These are phyloP conservation scores for Suillus discolor DNA, from an alignment of 768 basidiomycete species.

Conservation along the genomic window DNA sequence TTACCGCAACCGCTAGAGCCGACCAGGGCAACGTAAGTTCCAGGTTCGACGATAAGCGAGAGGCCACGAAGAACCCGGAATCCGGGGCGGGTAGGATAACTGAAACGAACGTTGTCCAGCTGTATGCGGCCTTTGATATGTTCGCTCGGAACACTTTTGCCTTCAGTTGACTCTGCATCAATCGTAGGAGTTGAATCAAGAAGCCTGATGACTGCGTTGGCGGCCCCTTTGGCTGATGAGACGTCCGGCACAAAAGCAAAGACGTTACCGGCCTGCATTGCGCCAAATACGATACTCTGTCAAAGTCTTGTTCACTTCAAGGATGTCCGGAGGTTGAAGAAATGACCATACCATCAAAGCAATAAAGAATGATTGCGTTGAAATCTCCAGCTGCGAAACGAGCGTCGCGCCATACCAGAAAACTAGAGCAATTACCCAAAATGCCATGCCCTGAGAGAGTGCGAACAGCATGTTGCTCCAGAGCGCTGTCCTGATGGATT, in stretches of 20 bases:
- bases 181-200: slow-evolving; percentile 77
- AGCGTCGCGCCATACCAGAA: slow-evolving; percentile 78
- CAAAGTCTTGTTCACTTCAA: neutral
- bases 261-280: slow-evolving; percentile 86
- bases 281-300: slow-evolving; percentile 72
- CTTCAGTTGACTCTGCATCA: slow-evolving; percentile 74
- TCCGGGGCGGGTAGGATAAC: slow-evolving; percentile 85
- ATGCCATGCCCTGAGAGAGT: slow-evolving; percentile 70
- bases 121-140: slow-evolving; percentile 62
- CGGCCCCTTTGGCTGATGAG: slow-evolving; percentile 81
- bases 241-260: slow-evolving; percentile 88
- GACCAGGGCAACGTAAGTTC: slow-evolving; percentile 82
- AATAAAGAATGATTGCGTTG: slow-evolving; percentile 76
- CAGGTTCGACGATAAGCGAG: slow-evolving; percentile 70
- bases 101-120: slow-evolving; percentile 83
- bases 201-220: slow-evolving; percentile 70
- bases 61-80: slow-evolving; percentile 83
- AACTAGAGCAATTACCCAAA: slow-evolving; percentile 81
- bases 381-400: slow-evolving; percentile 55
- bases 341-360: slow-evolving; percentile 65
- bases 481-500: slow-evolving; percentile 63
- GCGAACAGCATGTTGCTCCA: slow-evolving; percentile 71
- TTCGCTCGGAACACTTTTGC: slow-evolving; percentile 50
- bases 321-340: neutral
- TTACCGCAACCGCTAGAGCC: slow-evolving; percentile 83